A percentile compares a stretch with the other conserved stretches of the same genome.
Evolutionary conservation across 352 stramenopile species (phyloP).

Genomic region (Aphanomyces euteiches): DNA sequence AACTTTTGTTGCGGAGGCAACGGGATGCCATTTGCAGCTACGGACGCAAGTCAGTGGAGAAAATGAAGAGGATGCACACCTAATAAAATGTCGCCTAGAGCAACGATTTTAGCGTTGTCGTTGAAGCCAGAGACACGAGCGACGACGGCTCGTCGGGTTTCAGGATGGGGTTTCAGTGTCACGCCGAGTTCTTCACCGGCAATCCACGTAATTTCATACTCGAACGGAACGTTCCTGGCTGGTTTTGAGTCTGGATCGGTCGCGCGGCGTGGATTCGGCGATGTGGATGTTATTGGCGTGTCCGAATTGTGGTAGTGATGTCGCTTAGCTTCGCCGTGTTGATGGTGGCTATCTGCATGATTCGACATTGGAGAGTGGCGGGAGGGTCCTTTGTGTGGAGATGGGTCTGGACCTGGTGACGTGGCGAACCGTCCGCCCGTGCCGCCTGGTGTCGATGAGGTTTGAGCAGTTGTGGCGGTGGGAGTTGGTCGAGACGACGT

Average conservation of each 20-base stretch:
- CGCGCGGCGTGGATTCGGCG: too few relatives aligned
- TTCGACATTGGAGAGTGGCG: too few relatives aligned
- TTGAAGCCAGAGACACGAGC: conserved; percentile 67
- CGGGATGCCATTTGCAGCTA: conserved; percentile 57
- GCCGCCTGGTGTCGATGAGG: too few relatives aligned
- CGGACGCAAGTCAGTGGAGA: neutral
- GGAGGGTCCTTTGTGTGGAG: too few relatives aligned
- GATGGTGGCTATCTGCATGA: too few relatives aligned
- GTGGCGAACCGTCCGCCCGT: too few relatives aligned
- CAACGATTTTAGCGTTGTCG: conserved; percentile 76
- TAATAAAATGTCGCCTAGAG: conserved; percentile 62
- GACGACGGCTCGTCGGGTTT: conserved; percentile 64
- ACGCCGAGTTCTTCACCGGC: conserved; percentile 61
- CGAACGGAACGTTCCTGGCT: conserved; percentile 19
- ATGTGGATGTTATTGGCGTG: too few relatives aligned
- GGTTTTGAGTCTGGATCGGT: too few relatives aligned
- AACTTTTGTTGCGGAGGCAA: conserved; percentile 73
- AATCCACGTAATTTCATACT: conserved; percentile 72
- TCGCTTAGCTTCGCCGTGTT: neutral
- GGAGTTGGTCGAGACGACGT: too few relatives aligned
- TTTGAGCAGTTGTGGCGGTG: too few relatives aligned
- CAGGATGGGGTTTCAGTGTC: conserved; percentile 64
- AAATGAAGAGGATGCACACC: conserved; percentile 27
- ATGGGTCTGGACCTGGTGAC: too few relatives aligned
- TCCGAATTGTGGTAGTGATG: neutral